Evolutionary conservation across 306 rosid genomes (phyloP), one percentile per base, ranked within the genome.

Genomic region (Sicyos edulis): DNA sequence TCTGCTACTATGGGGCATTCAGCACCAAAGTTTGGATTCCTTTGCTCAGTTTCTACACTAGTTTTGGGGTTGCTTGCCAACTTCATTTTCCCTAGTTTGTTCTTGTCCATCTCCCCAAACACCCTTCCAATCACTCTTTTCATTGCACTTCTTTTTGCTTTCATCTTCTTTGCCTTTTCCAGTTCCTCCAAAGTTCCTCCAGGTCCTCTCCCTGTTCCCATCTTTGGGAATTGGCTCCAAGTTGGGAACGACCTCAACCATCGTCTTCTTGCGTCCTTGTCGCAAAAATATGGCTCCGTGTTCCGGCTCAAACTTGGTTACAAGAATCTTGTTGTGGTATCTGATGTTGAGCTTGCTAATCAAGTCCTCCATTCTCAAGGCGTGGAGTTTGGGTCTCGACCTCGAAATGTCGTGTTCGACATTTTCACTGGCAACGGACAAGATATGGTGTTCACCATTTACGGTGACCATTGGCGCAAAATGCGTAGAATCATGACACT

Each of bases 381-480:
- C 0, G 84, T 88, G 1, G 87, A 88, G 47, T 91, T 91, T 0
- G 96, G 91, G 1, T 91, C 97, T 9, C 85, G 96, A 16, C 92
- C 96, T 0, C 75, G 87, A 52, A 91, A 91, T 5, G 81, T 91
- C 0, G 96, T 87, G 17, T 91, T 91, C 2, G 93, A 91, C 34
- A 86, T 91, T 70, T 91, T 89, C 83, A 91, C 96, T 0, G 91
- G 96, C 11, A 87, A 83, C 49, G 97, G 96, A 9, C 96, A 89
- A 72, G 97, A 91, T 82, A 91, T 89, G 97, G 97, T 91, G 15
- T 91, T 91, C 80, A 89, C 93, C 0, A 62, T 85, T 0, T 89
- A 88, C 1, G 96, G 96, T 0, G 91, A 91, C 10, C 96, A 91
- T 13, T 91, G 96, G 97, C 88, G 96, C 40, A 91, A 89, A 70